These are phyloP conservation scores for Colletotrichum acutatum DNA, from an alignment of 2,329 filamentous ascomycete genomes.

Conservation along the genomic window DNA sequence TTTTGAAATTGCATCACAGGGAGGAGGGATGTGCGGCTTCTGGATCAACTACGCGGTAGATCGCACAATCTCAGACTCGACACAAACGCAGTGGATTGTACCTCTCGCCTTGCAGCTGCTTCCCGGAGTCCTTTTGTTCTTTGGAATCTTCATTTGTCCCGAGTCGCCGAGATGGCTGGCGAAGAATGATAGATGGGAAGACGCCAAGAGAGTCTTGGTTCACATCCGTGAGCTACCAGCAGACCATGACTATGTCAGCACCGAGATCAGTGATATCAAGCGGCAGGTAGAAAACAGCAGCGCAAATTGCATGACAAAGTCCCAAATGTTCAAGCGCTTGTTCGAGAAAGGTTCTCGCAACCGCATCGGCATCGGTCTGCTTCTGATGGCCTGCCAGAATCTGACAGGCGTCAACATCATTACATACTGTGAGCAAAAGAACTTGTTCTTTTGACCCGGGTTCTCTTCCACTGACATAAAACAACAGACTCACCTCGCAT, in stretches of 20 bases:
- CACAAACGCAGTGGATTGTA: constrained; percentile 52
- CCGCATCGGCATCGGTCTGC: constrained; percentile 58
- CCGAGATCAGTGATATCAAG: constrained; percentile 63
- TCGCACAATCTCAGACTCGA: constrained; percentile 36
- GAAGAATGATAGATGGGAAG: constrained; percentile 47
- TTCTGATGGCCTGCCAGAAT: constrained; percentile 48
- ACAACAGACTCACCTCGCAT: constrained; percentile 46
- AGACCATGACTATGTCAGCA: constrained; percentile 51
- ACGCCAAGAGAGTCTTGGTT: constrained; percentile 49
- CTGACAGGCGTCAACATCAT: constrained; percentile 7
- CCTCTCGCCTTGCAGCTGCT: constrained; percentile 54
- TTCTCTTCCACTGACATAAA: not conserved
- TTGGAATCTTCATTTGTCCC: constrained; percentile 45
- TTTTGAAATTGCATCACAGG: constrained; percentile 62
- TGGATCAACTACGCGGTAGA: constrained; percentile 46
- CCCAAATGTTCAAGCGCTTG: constrained; percentile 36
- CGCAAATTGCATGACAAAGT: constrained; percentile 26
- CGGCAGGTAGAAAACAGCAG: constrained; percentile 66
- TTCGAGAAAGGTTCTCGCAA: constrained; percentile 41
- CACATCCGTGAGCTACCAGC: constrained; percentile 51
- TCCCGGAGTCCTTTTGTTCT: constrained; percentile 49
- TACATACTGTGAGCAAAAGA: not conserved
- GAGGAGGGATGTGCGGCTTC: constrained; percentile 62
- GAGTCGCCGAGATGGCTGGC: constrained; percentile 51
- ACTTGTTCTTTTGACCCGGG: not conserved